phyloP scores from a whole-genome alignment of 352 stramenopile species.

The Phytophthora chlamydospora region DNA sequence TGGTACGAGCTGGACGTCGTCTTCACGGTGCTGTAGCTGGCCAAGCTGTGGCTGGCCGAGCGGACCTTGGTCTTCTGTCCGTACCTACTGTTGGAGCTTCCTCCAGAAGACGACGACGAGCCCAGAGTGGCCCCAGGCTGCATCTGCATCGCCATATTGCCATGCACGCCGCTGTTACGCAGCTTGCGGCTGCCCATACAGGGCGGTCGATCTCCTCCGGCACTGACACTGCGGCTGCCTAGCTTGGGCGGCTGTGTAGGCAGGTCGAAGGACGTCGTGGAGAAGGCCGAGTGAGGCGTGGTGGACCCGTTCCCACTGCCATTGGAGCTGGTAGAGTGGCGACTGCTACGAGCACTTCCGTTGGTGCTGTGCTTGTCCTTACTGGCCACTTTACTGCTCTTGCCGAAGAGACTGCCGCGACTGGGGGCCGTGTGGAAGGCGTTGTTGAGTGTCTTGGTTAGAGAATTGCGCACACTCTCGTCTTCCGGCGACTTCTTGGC shows the following conservation, averaged over 20 bases:
- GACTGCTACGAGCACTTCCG: constrained; percentile 12
- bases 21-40: constrained; percentile 28
- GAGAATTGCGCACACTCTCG: constrained; percentile 18
- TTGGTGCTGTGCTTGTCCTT: constrained; percentile 1
- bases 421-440: constrained; percentile 30
- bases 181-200: constrained; percentile 29
- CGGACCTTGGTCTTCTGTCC: constrained; percentile 24
- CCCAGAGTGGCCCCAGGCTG: constrained; percentile 16
- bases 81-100: constrained; percentile 7
- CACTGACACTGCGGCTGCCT: constrained; percentile 38
- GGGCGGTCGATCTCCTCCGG: constrained; percentile 16
- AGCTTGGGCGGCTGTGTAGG: constrained; percentile 33
- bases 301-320: background rate
- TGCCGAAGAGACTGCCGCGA: constrained; percentile 34
- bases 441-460: constrained; percentile 35
- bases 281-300: constrained; percentile 23
- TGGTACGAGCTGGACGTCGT: constrained; percentile 22
- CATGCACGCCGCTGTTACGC: constrained; percentile 33
- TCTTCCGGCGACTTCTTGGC: constrained; percentile 28
- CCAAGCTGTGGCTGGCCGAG: constrained; percentile 21
- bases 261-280: constrained; percentile 31
- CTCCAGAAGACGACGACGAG: background rate
- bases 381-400: constrained; percentile 14
- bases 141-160: constrained; percentile 31
- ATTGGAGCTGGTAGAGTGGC: constrained; percentile 21